Percentiles rank a stretch among this genome's conserved stretches.
Evolutionary conservation across 2,329 filamentous ascomycete genomes (phyloP).

Genomic region (Tolypocladium sp.): DNA sequence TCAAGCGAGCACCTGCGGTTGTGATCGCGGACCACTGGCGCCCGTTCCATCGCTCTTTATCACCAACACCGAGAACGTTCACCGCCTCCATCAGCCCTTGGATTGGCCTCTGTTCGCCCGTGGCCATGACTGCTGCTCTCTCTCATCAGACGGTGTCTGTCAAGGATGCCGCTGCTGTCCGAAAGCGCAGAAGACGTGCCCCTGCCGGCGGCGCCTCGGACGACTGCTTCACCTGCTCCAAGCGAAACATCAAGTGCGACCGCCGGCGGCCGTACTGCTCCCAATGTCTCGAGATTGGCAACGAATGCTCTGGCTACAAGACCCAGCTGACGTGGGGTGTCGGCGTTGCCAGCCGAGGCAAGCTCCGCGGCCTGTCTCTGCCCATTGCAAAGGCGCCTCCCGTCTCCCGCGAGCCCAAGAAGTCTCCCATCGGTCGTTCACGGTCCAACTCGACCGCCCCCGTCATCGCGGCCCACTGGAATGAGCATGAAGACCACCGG

Average conservation of each 20-base stretch:
- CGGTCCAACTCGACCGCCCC: conserved; percentile 35
- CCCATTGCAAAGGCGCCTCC: conserved; percentile 54
- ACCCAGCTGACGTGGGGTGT: conserved; percentile 96
- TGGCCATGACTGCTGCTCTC: conserved; percentile 39
- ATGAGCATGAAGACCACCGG: conserved; percentile 23
- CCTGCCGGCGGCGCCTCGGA: conserved; percentile 82
- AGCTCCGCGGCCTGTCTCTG: conserved; percentile 80
- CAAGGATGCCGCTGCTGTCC: conserved; percentile 42
- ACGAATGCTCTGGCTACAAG: conserved; percentile 93
- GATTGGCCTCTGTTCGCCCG: not conserved
- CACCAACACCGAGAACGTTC: not conserved
- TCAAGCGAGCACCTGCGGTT: not conserved
- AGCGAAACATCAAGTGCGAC: conserved; percentile 78
- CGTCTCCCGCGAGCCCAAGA: conserved; percentile 40
- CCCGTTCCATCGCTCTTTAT: not conserved
- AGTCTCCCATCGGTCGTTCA: conserved; percentile 30
- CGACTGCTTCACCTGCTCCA: conserved; percentile 91
- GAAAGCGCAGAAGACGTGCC: conserved; percentile 77
- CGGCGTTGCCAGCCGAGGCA: conserved; percentile 89
- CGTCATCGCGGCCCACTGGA: conserved; percentile 17
- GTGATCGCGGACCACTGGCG: not conserved
- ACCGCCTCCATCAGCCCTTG: not conserved
- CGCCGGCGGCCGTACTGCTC: conserved; percentile 89
- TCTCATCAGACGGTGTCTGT: conserved; percentile 31
- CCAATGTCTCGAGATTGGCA: conserved; percentile 83